Percentiles rank a stretch among this genome's conserved stretches.
These are phyloP conservation scores for Colletotrichum noveboracense DNA, from an alignment of 2,329 filamentous ascomycete genomes.

Conservation along the genomic window DNA sequence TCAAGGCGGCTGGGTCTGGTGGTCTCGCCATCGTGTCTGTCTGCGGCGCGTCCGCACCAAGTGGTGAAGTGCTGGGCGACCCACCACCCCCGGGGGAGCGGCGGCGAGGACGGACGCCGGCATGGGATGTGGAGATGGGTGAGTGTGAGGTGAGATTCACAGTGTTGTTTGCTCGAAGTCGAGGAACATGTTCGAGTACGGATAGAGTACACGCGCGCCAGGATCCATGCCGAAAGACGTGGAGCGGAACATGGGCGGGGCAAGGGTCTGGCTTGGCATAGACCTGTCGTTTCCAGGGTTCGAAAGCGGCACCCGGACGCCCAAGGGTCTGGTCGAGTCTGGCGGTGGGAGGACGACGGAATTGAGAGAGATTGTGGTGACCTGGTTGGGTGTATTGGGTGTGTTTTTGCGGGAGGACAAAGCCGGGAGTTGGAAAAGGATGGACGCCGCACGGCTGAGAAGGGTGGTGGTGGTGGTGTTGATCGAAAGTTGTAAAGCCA, in stretches of 20 bases:
- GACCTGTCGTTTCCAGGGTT: constrained; percentile 4
- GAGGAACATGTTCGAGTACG: background rate
- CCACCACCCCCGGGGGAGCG: background rate
- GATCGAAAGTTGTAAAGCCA: background rate
- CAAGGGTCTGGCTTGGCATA: constrained; percentile 8
- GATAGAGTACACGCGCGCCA: background rate
- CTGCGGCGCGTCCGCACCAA: background rate
- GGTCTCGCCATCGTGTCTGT: background rate
- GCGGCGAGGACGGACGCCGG: background rate
- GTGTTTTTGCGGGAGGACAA: background rate
- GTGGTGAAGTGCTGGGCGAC: background rate
- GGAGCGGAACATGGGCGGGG: background rate
- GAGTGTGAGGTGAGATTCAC: background rate
- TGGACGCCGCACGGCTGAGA: background rate
- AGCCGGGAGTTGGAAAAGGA: background rate
- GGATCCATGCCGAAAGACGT: background rate
- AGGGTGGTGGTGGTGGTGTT: background rate
- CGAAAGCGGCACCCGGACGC: background rate
- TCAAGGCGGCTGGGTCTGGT: background rate
- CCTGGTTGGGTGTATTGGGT: background rate
- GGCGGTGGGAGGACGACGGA: background rate
- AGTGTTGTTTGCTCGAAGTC: background rate
- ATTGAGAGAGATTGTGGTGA: background rate
- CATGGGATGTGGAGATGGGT: background rate
- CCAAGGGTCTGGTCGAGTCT: background rate